A percentile compares a stretch with the other conserved stretches of the same genome.
Evolutionary conservation across 176 grass and related monocot species (phyloP).

Genomic region (Oryza officinalis): DNA sequence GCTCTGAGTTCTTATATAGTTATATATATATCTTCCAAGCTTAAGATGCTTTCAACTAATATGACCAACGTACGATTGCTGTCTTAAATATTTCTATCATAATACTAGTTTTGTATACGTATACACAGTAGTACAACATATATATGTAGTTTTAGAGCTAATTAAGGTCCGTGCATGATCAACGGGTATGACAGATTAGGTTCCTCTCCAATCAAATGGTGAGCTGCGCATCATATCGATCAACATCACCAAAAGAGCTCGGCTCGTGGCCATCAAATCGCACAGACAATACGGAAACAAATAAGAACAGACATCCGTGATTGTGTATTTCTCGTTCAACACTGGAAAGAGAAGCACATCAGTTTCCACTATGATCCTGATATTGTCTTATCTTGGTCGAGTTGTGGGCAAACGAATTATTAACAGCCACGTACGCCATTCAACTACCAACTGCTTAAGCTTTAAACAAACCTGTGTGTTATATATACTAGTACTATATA

Average conservation of each 20-base stretch:
- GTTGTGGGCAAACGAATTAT: conserved; percentile 20
- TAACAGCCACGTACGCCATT: background rate
- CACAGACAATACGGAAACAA: conserved; percentile 26
- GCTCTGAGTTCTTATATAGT: too few relatives aligned
- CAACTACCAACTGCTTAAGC: conserved; percentile 12
- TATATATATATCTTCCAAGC: background rate
- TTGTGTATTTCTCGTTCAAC: conserved; percentile 21
- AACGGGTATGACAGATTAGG: conserved; percentile 40
- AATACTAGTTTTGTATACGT: background rate
- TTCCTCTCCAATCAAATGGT: conserved; percentile 46
- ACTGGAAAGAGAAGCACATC: conserved; percentile 35
- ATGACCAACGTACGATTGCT: background rate
- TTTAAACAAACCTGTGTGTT: background rate
- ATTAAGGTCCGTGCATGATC: conserved; percentile 14
- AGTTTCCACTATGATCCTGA: conserved; percentile 34
- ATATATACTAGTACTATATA: background rate
- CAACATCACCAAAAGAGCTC: conserved; percentile 49
- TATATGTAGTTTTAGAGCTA: background rate
- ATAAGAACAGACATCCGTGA: conserved; percentile 37
- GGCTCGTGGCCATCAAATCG: conserved; percentile 49
- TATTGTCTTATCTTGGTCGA: conserved; percentile 32
- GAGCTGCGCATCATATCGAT: conserved; percentile 32
- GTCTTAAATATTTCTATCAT: background rate
- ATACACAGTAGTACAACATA: background rate
- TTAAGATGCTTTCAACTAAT: conserved; percentile 8